Conservation (phyloP, 805 yeast species). For the Zygosaccharomyces gambellarensis region DNA sequence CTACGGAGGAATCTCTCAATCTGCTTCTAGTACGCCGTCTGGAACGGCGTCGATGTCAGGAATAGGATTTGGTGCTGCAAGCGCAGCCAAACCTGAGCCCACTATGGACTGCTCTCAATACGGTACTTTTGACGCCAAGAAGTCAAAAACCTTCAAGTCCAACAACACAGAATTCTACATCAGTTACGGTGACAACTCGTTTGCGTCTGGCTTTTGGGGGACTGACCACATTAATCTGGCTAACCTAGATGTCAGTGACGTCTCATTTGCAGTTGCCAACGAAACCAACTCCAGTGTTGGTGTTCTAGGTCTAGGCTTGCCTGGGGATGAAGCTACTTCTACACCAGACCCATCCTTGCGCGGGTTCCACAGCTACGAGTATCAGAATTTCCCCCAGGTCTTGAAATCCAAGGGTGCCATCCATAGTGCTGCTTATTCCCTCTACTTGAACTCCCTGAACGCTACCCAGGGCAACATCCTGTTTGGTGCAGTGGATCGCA, state of each 20-base stretch:
- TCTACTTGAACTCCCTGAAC: slow-evolving; percentile 47
- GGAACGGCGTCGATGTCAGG: background rate
- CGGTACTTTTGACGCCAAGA: slow-evolving; percentile 33
- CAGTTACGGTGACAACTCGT: slow-evolving; percentile 49
- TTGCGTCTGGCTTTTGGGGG: slow-evolving; percentile 42
- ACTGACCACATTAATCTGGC: slow-evolving; percentile 56
- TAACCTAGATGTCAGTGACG: slow-evolving; percentile 42
- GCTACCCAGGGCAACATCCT: slow-evolving; percentile 49
- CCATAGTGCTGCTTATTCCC: slow-evolving; percentile 52
- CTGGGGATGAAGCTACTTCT: slow-evolving; percentile 62
- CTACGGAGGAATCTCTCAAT: background rate
- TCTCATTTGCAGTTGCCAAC: slow-evolving; percentile 74
- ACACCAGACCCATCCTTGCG: slow-evolving; percentile 19
- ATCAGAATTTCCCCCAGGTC: slow-evolving; percentile 62
- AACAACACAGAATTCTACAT: slow-evolving; percentile 40
- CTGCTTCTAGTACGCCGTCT: background rate
- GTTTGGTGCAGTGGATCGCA: slow-evolving; percentile 69
- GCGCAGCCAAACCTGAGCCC: slow-evolving; percentile 14
- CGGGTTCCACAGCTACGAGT: slow-evolving; percentile 36
- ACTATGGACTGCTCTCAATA: slow-evolving; percentile 37
- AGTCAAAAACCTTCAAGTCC: slow-evolving; percentile 24
- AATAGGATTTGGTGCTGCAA: slow-evolving; percentile 5
- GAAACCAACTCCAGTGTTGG: slow-evolving; percentile 58
- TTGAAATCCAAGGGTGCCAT: slow-evolving; percentile 56
- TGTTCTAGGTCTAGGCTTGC: slow-evolving; percentile 69